A percentile compares a stretch with the other conserved stretches of the same genome.
These are phyloP conservation scores for Starmerella bombicola DNA, from an alignment of 805 yeast genomes.

Conservation along the genomic window DNA sequence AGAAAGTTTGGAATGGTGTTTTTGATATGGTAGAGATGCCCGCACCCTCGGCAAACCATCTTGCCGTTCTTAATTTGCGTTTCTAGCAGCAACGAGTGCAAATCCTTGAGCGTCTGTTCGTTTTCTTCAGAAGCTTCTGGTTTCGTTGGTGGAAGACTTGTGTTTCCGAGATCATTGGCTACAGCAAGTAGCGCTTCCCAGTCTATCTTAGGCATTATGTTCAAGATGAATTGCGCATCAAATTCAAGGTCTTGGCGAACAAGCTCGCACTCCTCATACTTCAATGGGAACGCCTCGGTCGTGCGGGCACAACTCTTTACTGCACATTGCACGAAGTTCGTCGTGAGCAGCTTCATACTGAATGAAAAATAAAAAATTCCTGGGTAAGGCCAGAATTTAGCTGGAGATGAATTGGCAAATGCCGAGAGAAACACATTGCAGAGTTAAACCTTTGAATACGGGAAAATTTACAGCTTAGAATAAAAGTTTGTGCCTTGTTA, in stretches of 20 bases:
- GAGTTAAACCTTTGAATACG: too few relatives aligned
- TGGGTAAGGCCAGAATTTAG: too few relatives aligned
- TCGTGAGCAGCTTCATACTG: slow-evolving; percentile 81
- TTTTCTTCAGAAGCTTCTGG: slow-evolving; percentile 30
- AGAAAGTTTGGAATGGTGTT: slow-evolving; percentile 89
- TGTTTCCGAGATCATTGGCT: slow-evolving; percentile 61
- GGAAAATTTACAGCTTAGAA: too few relatives aligned
- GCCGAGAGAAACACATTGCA: too few relatives aligned
- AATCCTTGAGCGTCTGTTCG: slow-evolving; percentile 50
- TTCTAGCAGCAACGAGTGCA: slow-evolving; percentile 69
- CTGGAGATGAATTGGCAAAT: too few relatives aligned
- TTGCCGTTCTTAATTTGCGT: slow-evolving; percentile 80
- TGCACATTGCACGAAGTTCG: slow-evolving; percentile 92
- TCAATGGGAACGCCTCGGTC: slow-evolving; percentile 67
- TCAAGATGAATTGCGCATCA: slow-evolving; percentile 64
- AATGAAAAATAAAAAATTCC: not conserved
- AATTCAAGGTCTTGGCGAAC: slow-evolving; percentile 68
- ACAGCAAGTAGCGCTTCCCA: slow-evolving; percentile 78
- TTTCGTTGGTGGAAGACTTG: slow-evolving; percentile 29
- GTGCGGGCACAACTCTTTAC: slow-evolving; percentile 67
- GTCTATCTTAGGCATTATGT: slow-evolving; percentile 68
- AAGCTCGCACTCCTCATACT: slow-evolving; percentile 54
- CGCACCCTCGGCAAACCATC: slow-evolving; percentile 79
- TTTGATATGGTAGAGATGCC: slow-evolving; percentile 77
- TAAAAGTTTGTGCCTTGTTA: too few relatives aligned